Percentiles rank a stretch among this genome's conserved stretches.
phyloP scores from a whole-genome alignment of 75 land plant genomes.

The Pinus taeda region DNA sequence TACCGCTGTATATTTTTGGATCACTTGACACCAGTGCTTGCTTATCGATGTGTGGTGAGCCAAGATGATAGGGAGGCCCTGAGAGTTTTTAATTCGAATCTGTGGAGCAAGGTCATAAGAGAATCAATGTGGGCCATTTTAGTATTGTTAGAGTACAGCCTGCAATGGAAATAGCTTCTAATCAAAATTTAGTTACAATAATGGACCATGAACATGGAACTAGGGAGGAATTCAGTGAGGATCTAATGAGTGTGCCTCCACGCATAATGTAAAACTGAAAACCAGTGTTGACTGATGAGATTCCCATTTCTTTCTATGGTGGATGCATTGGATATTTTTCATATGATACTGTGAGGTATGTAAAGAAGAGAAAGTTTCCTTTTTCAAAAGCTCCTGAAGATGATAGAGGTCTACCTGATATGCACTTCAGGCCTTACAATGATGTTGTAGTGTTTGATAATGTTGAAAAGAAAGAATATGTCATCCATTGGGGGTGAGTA shows the following conservation, averaged over 20 bases:
- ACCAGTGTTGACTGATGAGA: too few relatives aligned
- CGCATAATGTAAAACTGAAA: too few relatives aligned
- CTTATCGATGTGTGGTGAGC: slow-evolving; percentile 88
- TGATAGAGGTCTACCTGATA: slow-evolving; percentile 92
- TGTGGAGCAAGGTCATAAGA: slow-evolving; percentile 49
- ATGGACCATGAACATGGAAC: slow-evolving; percentile 71
- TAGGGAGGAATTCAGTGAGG: background rate
- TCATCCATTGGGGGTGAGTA: slow-evolving; percentile 83
- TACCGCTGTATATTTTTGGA: slow-evolving; percentile 77
- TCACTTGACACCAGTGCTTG: slow-evolving; percentile 86
- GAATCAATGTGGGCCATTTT: slow-evolving; percentile 63
- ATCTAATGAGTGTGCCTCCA: too few relatives aligned
- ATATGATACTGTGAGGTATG: slow-evolving; percentile 96
- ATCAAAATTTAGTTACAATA: slow-evolving; percentile 70
- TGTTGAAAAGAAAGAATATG: slow-evolving; percentile 90
- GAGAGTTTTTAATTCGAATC: slow-evolving; percentile 81
- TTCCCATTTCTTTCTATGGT: slow-evolving; percentile 20
- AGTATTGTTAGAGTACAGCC: slow-evolving; percentile 95
- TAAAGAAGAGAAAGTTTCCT: slow-evolving; percentile 89
- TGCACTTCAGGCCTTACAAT: slow-evolving; percentile 90
- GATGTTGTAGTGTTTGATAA: slow-evolving; percentile 96
- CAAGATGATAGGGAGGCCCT: slow-evolving; percentile 92
- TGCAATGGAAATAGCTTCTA: slow-evolving; percentile 81
- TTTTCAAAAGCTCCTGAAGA: slow-evolving; percentile 81
- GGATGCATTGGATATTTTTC: slow-evolving; percentile 99